Base-by-base conservation (phyloP, 2,329 filamentous ascomycete genomes). In the Aaosphaeria pasadenensis region DNA sequence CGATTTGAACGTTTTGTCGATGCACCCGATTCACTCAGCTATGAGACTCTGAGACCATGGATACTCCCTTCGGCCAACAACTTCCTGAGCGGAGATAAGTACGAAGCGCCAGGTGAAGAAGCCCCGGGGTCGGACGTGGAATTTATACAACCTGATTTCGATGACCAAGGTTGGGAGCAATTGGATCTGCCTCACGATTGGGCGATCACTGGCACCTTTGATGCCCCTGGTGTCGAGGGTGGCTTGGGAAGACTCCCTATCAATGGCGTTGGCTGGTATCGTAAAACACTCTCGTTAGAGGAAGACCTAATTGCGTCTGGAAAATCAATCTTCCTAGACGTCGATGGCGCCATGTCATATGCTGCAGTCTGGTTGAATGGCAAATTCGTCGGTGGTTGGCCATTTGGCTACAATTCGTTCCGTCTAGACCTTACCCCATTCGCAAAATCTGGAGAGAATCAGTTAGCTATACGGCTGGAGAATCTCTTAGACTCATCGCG, bases 311-410 rank as follows among this genome's bases (percentile, higher is more conserved):
- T 41, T 41, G 44, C 57, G 0, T 66, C 42, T 33, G 28, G 62
- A 9, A 76, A 73, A 45, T 58, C 64, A 0, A 54, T 78, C 7
- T 79, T 69, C 44, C 59, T 80, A 5, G 77, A 80, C 24, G 54
- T 80, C n/a, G 77, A 79, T 46, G 77, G 77, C 3, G 77, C 77
- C 43, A 78, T 78, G 76, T 74, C 76, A 0, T 78, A 78, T 51
- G 67, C 77, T 1, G 71, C 71, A 9, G 76, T 79, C 4, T 80
- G 77, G 77, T 57, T 80, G 11, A 80, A 80, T 46, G 77, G 75
- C 2, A 55, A 72, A 9, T 55, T 80, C 1, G 73, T 78, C 11
- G 77, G 77, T 4, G 77, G 77, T 0, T 80, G 77, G 77, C 77
- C 77, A 1, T 79, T 74, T 45, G 72, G 72, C 0, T 80, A 79